phyloP scores from a whole-genome alignment of 2,329 filamentous ascomycete genomes.

The Nemania sp. region DNA sequence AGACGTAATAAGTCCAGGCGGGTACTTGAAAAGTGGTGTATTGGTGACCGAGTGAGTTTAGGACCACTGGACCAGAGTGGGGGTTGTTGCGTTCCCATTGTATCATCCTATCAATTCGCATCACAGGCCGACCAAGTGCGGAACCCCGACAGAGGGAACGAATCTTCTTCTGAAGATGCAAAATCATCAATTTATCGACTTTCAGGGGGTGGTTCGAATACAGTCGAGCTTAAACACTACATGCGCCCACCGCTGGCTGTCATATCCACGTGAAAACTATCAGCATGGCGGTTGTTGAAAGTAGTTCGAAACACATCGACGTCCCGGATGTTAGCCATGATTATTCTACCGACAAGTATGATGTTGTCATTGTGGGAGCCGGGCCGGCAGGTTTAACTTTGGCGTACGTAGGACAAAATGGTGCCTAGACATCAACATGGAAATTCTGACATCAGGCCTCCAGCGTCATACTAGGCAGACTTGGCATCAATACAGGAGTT shows the following conservation, averaged over 20 bases:
- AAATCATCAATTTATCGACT: background rate
- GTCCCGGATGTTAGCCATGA: background rate
- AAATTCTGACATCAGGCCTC: conserved; percentile 24
- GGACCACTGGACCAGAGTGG: no score
- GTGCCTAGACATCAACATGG: background rate
- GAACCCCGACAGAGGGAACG: background rate
- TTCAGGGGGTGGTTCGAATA: background rate
- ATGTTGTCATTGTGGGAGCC: conserved; percentile 58
- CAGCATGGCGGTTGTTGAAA: background rate
- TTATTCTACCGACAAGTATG: conserved; percentile 14
- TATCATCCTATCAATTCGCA: background rate
- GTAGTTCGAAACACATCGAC: background rate
- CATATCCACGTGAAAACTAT: background rate
- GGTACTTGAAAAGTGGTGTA: conserved; percentile 11
- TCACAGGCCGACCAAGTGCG: background rate
- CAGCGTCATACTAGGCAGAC: conserved; percentile 59
- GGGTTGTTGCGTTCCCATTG: background rate
- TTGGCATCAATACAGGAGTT: conserved; percentile 67
- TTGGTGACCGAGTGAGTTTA: no score
- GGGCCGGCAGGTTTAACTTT: conserved; percentile 62
- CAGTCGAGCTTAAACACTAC: background rate
- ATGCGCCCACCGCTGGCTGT: background rate
- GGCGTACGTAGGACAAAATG: conserved; percentile 40
- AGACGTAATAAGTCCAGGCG: background rate
- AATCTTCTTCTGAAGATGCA: background rate